Conservation (phyloP, 495 filamentous ascomycete genomes). For the Sphaerosporella brunnea region DNA sequence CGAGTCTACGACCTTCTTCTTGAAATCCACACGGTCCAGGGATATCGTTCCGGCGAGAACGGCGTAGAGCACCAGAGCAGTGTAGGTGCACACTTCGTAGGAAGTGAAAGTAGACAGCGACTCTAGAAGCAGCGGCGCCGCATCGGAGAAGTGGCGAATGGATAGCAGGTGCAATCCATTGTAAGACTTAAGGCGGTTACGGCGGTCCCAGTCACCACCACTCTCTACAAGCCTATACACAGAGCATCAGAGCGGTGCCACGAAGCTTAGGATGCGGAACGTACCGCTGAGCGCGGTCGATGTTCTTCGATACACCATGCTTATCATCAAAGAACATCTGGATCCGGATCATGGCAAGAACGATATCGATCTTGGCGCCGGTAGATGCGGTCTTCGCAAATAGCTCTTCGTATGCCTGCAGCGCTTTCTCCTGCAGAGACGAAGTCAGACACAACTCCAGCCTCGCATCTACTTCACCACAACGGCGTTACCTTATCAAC, state of each 20-base stretch:
- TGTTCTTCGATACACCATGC: constrained; percentile 73
- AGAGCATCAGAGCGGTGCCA: constrained; percentile 1
- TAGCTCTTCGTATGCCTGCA: constrained; percentile 75
- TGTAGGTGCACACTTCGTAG: constrained; percentile 93
- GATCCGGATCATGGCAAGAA: constrained; percentile 87
- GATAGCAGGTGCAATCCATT: constrained; percentile 87
- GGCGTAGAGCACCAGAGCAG: constrained; percentile 81
- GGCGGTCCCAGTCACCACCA: constrained; percentile 94
- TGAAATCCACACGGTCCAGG: constrained; percentile 93
- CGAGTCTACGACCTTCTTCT: constrained; percentile 92
- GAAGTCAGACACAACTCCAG: no score
- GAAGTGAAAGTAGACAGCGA: constrained; percentile 96
- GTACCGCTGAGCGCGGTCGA: constrained; percentile 60
- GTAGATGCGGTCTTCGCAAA: constrained; percentile 87
- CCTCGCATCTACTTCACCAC: no score
- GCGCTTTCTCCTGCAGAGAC: constrained; percentile 60
- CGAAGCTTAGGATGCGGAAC: background rate
- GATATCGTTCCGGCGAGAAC: constrained; percentile 88
- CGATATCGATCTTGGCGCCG: constrained; percentile 90
- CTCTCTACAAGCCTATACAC: constrained; percentile 55
- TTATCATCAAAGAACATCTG: constrained; percentile 91
- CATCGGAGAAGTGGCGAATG: constrained; percentile 69
- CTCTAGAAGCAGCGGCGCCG: constrained; percentile 85
- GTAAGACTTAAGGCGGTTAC: constrained; percentile 96
- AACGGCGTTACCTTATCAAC: constrained; percentile 95